A percentile compares a stretch with the other conserved stretches of the same genome.
Conservation (phyloP, 1,139 yeast genomes). For the Yamadazyma dendronema region DNA sequence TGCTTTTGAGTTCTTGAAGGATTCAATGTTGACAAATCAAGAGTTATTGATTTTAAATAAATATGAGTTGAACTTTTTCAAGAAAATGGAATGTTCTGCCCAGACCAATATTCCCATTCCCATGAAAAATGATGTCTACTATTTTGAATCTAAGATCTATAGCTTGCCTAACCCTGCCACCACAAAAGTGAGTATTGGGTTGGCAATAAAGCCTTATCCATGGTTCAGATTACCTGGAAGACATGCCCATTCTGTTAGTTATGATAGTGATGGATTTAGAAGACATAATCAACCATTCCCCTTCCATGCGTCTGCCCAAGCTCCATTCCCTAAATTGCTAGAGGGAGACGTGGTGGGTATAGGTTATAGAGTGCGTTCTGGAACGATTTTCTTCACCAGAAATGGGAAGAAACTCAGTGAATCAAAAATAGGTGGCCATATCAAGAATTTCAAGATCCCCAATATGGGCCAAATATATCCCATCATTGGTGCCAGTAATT, state of each 20-base stretch:
- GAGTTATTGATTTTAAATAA: constrained; percentile 65
- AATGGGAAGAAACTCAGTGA: constrained; percentile 70
- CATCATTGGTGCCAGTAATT: constrained; percentile 50
- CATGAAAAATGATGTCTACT: constrained; percentile 79
- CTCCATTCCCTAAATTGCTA: constrained; percentile 46
- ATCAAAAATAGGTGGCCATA: constrained; percentile 67
- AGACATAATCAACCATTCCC: constrained; percentile 52
- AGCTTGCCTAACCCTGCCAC: constrained; percentile 55
- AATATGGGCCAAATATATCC: constrained; percentile 48
- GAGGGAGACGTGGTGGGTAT: constrained; percentile 69
- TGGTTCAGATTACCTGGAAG: constrained; percentile 61
- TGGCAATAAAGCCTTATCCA: constrained; percentile 54
- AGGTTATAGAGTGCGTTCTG: constrained; percentile 60
- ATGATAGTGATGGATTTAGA: constrained; percentile 54
- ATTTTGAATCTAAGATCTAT: constrained; percentile 75
- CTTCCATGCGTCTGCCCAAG: constrained; percentile 21
- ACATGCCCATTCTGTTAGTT: constrained; percentile 47
- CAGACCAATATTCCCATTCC: constrained; percentile 90
- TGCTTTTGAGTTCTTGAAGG: constrained; percentile 91
- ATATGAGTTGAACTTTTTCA: constrained; percentile 73
- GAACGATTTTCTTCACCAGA: constrained; percentile 65
- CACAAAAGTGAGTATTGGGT: constrained; percentile 44
- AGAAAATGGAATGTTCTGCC: constrained; percentile 69
- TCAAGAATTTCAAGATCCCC: constrained; percentile 42
- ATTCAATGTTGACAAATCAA: constrained; percentile 56